Base-by-base conservation (phyloP, 805 yeast genomes). In the Saturnispora sanitii region DNA sequence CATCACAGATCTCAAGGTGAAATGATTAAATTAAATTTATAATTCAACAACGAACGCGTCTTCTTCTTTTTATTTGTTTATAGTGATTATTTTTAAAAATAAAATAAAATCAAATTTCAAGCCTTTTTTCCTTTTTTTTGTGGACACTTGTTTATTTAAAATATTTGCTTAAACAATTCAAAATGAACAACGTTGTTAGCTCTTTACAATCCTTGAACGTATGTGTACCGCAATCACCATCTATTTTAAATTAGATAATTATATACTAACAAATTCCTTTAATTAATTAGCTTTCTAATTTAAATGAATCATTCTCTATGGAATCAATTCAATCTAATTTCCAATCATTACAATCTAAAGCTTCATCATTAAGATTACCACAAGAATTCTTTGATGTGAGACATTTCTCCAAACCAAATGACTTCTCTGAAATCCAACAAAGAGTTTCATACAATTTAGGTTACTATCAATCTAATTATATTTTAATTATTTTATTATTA, bases 321-420 rank as follows among this genome's bases (percentile, higher is more conserved):
- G 83, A 73, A 15, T 65, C 69, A 48, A 48, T 73, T 20, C 65
- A 63, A 45, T 67, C 67, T 21, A 45, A 45, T 38, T 43, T 76
- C 18, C 64, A 61, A 23, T 51, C 77, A 3, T 50, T 90, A 37
- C 85, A 81, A 56, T 55, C 70, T 29, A 74, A 79, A 47, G 67
- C 87, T 46, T 63, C 92, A 36, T 75, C 82, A 53, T 61, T 92
- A 46, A 80, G 83, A 56, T 85, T 96, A 28, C 88, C 94, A 32
- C 92, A 82, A 61, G 98, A 92, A 60, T 92, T 92, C 58, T 85
- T 92, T 56, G 96, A 92, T 59, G 64, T 83, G 56, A 82, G 87
- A 62, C 79, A 95, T 58, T 61, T 92, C 46, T 82, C 95, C 28
- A 87, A 86, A 60, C 99, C 99, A 17, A 77, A 75, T 41, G 87